These are phyloP conservation scores for Boletus rubroflammeus DNA, from an alignment of 768 basidiomycete genomes.

Conservation along the genomic window DNA sequence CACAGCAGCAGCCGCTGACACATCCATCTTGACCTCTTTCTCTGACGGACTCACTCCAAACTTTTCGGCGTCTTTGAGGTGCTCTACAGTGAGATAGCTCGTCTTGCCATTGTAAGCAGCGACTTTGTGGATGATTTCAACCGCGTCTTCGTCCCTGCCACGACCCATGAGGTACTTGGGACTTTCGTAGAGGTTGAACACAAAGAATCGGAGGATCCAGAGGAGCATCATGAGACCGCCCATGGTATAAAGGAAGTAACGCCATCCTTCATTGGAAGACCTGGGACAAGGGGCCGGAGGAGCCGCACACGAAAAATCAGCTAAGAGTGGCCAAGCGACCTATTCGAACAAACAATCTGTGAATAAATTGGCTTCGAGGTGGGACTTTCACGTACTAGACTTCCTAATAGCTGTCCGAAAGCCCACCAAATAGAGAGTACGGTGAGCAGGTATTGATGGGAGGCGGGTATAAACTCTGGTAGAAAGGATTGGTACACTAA, in stretches of 20 bases:
- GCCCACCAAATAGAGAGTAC: constrained; percentile 81
- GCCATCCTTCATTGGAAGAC: constrained; percentile 65
- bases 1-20: constrained; percentile 36
- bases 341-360: constrained; percentile 22
- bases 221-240: constrained; percentile 66
- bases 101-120: constrained; percentile 57
- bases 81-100: constrained; percentile 42
- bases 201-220: constrained; percentile 59
- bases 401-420: constrained; percentile 65
- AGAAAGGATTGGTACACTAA: neutral
- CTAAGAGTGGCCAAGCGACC: constrained; percentile 72
- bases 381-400: constrained; percentile 31
- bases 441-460: constrained; percentile 73
- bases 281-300: constrained; percentile 40
- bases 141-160: constrained; percentile 58
- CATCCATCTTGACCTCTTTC: constrained; percentile 27
- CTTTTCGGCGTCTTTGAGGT: constrained; percentile 35
- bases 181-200: constrained; percentile 65
- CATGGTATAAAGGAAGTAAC: constrained; percentile 71
- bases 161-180: constrained; percentile 72
- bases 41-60: constrained; percentile 6
- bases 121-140: constrained; percentile 57
- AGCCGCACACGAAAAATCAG: constrained; percentile 59
- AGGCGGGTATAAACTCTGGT: constrained; percentile 63
- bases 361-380: neutral